Percentiles rank a stretch among this genome's conserved stretches.
Conservation (phyloP, 192 early-diverging fungal genomes). For the Rhizoclosmatium sp. region DNA sequence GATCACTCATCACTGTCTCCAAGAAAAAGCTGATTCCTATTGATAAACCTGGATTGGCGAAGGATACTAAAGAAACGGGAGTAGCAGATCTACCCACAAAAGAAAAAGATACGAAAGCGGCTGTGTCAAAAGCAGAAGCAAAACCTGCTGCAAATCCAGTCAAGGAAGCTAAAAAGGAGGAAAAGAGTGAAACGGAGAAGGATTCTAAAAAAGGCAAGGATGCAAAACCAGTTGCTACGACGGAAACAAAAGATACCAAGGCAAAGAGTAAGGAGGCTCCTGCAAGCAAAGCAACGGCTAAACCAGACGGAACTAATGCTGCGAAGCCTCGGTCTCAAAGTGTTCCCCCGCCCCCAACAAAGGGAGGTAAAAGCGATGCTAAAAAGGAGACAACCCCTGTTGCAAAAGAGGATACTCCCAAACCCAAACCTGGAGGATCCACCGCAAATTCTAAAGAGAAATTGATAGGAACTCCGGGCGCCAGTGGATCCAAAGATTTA, state of each 20-base stretch:
- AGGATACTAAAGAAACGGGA: not conserved
- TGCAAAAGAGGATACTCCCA: not conserved
- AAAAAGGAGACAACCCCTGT: not conserved
- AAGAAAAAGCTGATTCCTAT: constrained; percentile 35
- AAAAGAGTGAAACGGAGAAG: not conserved
- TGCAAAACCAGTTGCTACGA: not conserved
- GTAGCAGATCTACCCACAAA: not conserved
- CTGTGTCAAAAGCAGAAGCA: not conserved
- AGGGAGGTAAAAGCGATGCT: not conserved
- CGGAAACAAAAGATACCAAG: constrained; percentile 9
- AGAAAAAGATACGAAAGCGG: not conserved
- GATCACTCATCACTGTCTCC: not conserved
- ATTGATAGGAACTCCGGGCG: not conserved
- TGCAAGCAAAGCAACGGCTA: not conserved
- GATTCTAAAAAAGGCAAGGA: not conserved
- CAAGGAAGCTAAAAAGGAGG: not conserved
- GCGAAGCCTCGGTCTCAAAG: not conserved
- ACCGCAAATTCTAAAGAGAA: not conserved
- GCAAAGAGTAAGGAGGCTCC: not conserved
- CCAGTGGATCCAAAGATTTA: not conserved
- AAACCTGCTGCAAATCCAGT: not conserved
- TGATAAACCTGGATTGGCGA: not conserved
- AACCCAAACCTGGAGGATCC: not conserved
- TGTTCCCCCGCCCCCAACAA: not conserved
- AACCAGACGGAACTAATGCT: not conserved